A percentile compares a stretch with the other conserved stretches of the same genome.
Evolutionary conservation across 2,329 filamentous ascomycete genomes (phyloP).

Genomic region (Graphilbum ipis-grandicollis): DNA sequence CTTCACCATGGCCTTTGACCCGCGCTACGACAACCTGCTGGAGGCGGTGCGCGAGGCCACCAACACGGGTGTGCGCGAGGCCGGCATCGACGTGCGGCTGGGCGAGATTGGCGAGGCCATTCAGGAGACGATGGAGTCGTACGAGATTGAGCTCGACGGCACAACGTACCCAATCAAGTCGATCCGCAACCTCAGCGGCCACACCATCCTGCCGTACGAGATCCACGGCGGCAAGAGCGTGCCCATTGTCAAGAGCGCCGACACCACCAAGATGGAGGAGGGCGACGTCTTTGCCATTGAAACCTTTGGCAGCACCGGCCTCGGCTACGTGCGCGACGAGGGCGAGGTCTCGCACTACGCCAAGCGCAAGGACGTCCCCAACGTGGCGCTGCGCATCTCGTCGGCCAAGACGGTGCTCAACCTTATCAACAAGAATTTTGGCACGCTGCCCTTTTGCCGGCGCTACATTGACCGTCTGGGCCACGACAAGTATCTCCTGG

Average conservation of each 20-base stretch:
- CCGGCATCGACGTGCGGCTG: slow-evolving; percentile 81
- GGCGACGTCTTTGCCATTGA: slow-evolving; percentile 91
- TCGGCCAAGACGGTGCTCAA: slow-evolving; percentile 75
- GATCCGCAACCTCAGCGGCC: slow-evolving; percentile 75
- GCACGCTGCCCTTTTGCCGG: slow-evolving; percentile 77
- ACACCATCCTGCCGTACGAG: slow-evolving; percentile 75
- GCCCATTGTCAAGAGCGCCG: slow-evolving; percentile 76
- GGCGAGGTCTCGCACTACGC: slow-evolving; percentile 86
- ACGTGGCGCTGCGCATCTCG: slow-evolving; percentile 57
- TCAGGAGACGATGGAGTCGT: slow-evolving; percentile 86
- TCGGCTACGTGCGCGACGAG: slow-evolving; percentile 74
- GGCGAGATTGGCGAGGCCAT: slow-evolving; percentile 71
- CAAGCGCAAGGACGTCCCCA: slow-evolving; percentile 52
- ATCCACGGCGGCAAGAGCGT: slow-evolving; percentile 91
- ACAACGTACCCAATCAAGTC: slow-evolving; percentile 65
- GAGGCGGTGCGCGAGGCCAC: slow-evolving; percentile 59
- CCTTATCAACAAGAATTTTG: slow-evolving; percentile 92
- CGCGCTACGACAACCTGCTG: slow-evolving; percentile 57
- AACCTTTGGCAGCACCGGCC: slow-evolving; percentile 87
- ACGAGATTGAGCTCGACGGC: slow-evolving; percentile 71
- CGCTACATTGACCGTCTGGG: slow-evolving; percentile 86
- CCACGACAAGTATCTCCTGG: slow-evolving; percentile 84
- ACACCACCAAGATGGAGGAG: slow-evolving; percentile 95
- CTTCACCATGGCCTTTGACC: slow-evolving; percentile 63
- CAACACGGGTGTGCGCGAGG: slow-evolving; percentile 76